These are phyloP conservation scores for Ammopiptanthus mongolicus DNA, from an alignment of 306 rosid genomes.

Conservation along the genomic window DNA sequence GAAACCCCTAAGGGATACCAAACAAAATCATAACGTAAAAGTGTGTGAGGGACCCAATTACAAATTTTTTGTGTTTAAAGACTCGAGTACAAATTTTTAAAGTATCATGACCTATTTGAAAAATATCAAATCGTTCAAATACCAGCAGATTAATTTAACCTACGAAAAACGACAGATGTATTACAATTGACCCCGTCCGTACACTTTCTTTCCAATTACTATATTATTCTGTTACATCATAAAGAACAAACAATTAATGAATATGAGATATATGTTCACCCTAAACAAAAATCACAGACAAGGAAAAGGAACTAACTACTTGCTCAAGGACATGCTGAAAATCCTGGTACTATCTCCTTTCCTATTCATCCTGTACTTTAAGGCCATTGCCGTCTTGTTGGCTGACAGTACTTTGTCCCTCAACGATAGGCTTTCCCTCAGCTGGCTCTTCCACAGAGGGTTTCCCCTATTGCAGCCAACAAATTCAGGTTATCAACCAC, in stretches of 20 bases:
- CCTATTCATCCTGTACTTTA: slow-evolving; percentile 45
- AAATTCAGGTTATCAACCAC: slow-evolving; percentile 14
- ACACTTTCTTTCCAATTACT: slow-evolving; percentile 25
- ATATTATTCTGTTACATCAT: slow-evolving; percentile 34
- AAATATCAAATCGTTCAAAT: too few relatives aligned
- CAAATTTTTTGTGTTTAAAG: too few relatives aligned
- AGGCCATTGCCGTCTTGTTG: slow-evolving; percentile 51
- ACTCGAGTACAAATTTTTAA: too few relatives aligned
- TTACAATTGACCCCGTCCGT: slow-evolving; percentile 23
- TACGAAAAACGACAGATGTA: background rate
- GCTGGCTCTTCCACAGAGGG: slow-evolving; percentile 45
- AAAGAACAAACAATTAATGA: slow-evolving; percentile 79
- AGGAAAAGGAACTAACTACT: slow-evolving; percentile 22
- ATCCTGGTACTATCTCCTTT: slow-evolving; percentile 18
- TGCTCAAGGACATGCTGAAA: slow-evolving; percentile 1
- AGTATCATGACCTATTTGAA: too few relatives aligned
- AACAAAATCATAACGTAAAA: too few relatives aligned
- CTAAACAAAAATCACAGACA: slow-evolving; percentile 34
- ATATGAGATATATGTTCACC: slow-evolving; percentile 33
- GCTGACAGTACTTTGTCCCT: slow-evolving; percentile 34
- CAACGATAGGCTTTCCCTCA: slow-evolving; percentile 38
- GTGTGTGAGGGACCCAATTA: too few relatives aligned
- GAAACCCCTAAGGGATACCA: too few relatives aligned
- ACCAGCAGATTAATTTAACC: too few relatives aligned
- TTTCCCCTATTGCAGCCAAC: slow-evolving; percentile 57